Evolutionary conservation across 2,329 filamentous ascomycete species (phyloP), one percentile per base, ranked within the genome.

Genomic region (Talaromyces sp.): DNA sequence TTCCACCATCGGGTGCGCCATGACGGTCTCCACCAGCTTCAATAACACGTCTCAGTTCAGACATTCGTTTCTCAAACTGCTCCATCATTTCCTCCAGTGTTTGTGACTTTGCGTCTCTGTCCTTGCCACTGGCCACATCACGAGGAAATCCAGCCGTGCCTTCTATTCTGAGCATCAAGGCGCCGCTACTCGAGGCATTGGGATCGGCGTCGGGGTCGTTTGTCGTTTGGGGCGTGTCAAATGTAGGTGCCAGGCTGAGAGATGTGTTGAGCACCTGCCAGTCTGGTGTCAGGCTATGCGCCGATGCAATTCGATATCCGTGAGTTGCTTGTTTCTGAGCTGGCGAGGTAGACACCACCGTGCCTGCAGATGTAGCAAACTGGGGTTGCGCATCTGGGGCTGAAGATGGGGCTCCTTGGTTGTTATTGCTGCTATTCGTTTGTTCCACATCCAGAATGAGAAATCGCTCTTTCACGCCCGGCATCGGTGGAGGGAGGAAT

Each of bases 281-380:
- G 56, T 89, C 85, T 0, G 87, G 79, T 8, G 86, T 89, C 12
- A 97, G 78, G 64, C 89, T 92, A 50, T 89, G 86, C 1, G 90
- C 89, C 61, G 85, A 86, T 0, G 84, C 79, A 0, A 98, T 85
- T 1, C 76, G 79, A 59, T 76, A 79, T 30, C 60, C 79, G 40
- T 40, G 58, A 65, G 62, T 47, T 31, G 53, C 33, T 71, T 42
- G 62, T n/a, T 57, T 60, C 40, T 64, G 62, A 7, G 64, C 61
- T 30, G 70, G 67, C n/a, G 70, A 68, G 14, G 69, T 63, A 28
- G 70, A 68, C 33, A 68, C 64, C 53, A 66, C 65, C 61, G 61
- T 59, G 1, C 61, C 68, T n/a, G 63, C 64, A 2, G 63, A 60
- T 1, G 63, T 58, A 23, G 63, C 60, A 61, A 61, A 53, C 61